Evolutionary conservation across 345 rosid genomes (phyloP).

Genomic region (Corymbia maculata): DNA sequence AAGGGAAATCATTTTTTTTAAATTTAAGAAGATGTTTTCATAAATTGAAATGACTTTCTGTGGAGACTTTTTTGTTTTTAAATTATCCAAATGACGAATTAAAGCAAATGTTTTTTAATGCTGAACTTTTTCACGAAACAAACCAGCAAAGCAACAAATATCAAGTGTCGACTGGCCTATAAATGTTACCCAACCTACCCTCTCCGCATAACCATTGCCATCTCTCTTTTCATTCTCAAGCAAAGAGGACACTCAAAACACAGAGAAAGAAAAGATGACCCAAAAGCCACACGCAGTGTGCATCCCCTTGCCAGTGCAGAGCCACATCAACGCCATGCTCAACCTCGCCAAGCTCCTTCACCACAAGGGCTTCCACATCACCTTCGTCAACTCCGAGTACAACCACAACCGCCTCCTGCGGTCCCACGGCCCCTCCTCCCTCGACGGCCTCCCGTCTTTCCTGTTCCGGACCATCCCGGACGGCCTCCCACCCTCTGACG

Average conservation of each 20-base stretch:
- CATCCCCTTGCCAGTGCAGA: conserved; percentile 44
- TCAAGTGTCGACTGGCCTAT: background rate
- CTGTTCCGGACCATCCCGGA: conserved; percentile 29
- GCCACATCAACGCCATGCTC: conserved; percentile 44
- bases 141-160: background rate
- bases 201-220: background rate
- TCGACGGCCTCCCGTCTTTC: conserved; percentile 27
- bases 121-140: background rate
- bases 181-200: background rate
- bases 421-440: conserved; percentile 18
- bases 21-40: background rate
- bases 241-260: background rate
- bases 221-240: background rate
- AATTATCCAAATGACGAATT: background rate
- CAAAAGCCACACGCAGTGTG: conserved; percentile 39
- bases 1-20: background rate
- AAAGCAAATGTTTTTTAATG: background rate
- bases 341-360: conserved; percentile 43
- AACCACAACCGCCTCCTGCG: conserved; percentile 30
- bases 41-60: background rate
- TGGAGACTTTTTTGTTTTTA: background rate
- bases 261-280: background rate
- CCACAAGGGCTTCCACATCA: conserved; percentile 28
- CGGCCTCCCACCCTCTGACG: conserved; percentile 24
- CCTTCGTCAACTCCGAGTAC: conserved; percentile 44